Percentiles rank a stretch among this genome's conserved stretches.
phyloP scores from a whole-genome alignment of 768 basidiomycete genomes.

The Trametes coccinea region DNA sequence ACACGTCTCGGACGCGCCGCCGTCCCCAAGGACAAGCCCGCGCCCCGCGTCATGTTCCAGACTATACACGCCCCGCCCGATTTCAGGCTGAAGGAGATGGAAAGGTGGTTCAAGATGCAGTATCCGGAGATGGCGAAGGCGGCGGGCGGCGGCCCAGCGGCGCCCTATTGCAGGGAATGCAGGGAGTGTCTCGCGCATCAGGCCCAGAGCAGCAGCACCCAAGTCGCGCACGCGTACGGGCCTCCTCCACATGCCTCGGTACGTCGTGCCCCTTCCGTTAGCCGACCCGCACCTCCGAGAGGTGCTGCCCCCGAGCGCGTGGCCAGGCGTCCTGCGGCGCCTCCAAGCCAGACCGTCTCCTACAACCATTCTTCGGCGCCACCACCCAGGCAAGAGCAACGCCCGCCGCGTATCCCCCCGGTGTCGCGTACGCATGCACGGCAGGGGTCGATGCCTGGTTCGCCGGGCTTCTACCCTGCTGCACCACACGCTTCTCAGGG shows the following conservation, averaged over 20 bases:
- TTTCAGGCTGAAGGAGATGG: constrained; percentile 78
- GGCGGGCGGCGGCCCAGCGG: neutral
- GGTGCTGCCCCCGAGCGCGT: constrained; percentile 20
- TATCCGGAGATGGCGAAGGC: constrained; percentile 21
- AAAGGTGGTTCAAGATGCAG: constrained; percentile 69
- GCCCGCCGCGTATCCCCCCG: constrained; percentile 14
- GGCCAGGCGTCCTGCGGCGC: constrained; percentile 19
- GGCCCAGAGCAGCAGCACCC: constrained; percentile 12
- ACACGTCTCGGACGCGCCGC: constrained; percentile 57
- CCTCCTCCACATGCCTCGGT: constrained; percentile 1
- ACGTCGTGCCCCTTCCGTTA: constrained; percentile 16
- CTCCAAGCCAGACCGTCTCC: constrained; percentile 17
- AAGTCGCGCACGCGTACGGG: constrained; percentile 7
- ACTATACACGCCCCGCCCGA: constrained; percentile 69
- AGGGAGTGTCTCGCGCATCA: constrained; percentile 21
- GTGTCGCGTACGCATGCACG: constrained; percentile 18
- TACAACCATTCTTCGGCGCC: constrained; percentile 12
- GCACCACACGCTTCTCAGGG: constrained; percentile 8
- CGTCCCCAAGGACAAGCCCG: constrained; percentile 39
- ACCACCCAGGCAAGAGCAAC: constrained; percentile 11
- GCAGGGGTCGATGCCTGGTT: constrained; percentile 12
- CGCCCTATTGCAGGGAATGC: constrained; percentile 26
- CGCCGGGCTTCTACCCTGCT: constrained; percentile 7
- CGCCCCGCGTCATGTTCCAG: constrained; percentile 53
- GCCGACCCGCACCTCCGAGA: neutral